A percentile compares a stretch with the other conserved stretches of the same genome.
Conservation (phyloP, 2,329 filamentous ascomycete species). For the Pseudopyricularia javanii region DNA sequence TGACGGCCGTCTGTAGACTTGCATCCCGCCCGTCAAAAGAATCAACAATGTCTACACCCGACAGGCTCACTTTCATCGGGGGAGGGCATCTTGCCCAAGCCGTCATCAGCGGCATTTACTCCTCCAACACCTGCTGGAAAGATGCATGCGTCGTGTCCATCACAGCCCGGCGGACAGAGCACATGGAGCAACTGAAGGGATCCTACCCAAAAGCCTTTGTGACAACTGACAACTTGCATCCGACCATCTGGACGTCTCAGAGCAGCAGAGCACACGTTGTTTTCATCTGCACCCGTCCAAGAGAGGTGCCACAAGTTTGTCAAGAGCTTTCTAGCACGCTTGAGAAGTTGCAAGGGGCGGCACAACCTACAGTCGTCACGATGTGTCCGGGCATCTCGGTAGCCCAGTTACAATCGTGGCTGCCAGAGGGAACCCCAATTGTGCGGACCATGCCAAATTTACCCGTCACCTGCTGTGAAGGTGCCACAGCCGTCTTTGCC, state of each 20-base stretch:
- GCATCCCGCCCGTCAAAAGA: too few relatives aligned
- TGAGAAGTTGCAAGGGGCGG: neutral
- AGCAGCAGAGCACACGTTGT: neutral
- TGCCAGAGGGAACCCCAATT: constrained; percentile 7
- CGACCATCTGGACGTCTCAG: neutral
- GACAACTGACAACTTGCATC: neutral
- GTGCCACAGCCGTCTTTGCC: constrained; percentile 34
- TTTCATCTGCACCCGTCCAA: neutral
- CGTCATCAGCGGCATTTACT: neutral
- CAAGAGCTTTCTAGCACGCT: neutral
- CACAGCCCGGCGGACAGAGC: neutral
- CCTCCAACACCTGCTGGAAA: neutral
- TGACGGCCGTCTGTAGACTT: too few relatives aligned
- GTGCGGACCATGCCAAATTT: constrained; percentile 43
- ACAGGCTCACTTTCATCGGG: neutral
- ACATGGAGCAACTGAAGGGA: neutral
- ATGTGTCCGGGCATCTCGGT: neutral
- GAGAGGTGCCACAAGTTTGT: neutral
- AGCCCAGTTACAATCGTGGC: neutral
- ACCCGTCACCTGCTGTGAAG: constrained; percentile 35
- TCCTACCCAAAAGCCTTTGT: neutral
- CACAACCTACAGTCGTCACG: neutral
- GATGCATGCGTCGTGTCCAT: neutral
- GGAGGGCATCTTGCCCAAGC: neutral
- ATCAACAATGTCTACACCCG: neutral